Percentiles rank a stretch among this genome's conserved stretches.
These are phyloP conservation scores for Clarireedia monteithiana DNA, from an alignment of 2,329 filamentous ascomycete species.

Conservation along the genomic window DNA sequence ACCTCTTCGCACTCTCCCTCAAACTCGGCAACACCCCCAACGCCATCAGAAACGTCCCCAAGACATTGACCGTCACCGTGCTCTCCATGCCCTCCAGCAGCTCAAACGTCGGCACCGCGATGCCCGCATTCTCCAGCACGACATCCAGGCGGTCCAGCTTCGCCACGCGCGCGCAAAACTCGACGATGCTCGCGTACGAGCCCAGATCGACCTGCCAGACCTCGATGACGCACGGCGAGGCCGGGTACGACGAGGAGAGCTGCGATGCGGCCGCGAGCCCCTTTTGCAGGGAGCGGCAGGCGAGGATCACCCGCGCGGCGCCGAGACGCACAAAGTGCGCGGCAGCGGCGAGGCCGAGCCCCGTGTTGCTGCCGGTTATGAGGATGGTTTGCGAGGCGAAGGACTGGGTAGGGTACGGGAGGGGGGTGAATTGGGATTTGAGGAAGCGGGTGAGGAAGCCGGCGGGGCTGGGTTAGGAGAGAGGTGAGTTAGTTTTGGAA, in stretches of 20 bases:
- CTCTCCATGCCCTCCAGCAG: constrained; percentile 22
- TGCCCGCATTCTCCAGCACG: constrained; percentile 33
- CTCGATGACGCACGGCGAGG: constrained; percentile 22
- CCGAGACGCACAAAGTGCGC: constrained; percentile 30
- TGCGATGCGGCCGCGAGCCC: constrained; percentile 13
- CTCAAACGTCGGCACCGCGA: constrained; percentile 16
- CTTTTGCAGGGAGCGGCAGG: constrained; percentile 14
- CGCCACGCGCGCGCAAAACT: constrained; percentile 34
- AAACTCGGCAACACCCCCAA: constrained; percentile 25
- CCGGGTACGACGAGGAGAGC: background rate
- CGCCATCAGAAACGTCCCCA: constrained; percentile 28
- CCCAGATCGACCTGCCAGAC: constrained; percentile 45
- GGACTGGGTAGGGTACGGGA: constrained; percentile 18
- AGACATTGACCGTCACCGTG: constrained; percentile 28
- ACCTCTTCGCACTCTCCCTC: constrained; percentile 16
- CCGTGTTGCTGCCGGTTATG: constrained; percentile 42
- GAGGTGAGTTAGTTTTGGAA: background rate
- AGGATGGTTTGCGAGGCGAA: constrained; percentile 32
- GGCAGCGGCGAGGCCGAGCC: constrained; percentile 40
- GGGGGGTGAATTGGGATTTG: constrained; percentile 22
- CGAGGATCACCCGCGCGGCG: constrained; percentile 26
- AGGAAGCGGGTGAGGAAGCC: constrained; percentile 23
- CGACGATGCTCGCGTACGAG: constrained; percentile 38
- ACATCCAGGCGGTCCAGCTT: constrained; percentile 38
- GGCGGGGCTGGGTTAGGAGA: background rate